Conservation (phyloP, 768 basidiomycete genomes). For the Leucosporidium creatinivorum region DNA sequence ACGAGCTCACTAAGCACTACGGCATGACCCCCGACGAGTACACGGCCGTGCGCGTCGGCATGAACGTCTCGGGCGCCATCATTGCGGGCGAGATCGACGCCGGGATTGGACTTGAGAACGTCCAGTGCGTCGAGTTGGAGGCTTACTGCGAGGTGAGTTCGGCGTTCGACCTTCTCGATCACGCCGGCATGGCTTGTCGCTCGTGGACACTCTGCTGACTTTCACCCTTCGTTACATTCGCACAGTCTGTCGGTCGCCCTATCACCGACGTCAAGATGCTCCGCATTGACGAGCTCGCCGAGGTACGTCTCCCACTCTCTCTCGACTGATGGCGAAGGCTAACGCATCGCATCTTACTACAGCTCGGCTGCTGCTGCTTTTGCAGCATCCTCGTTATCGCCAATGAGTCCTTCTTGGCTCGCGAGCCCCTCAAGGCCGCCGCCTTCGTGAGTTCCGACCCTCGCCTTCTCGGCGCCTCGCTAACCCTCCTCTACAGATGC, state of each 20-base stretch:
- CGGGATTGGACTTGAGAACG: conserved; percentile 36
- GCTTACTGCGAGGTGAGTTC: conserved; percentile 6
- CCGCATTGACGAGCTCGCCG: conserved; percentile 35
- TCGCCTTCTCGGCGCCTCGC: background rate
- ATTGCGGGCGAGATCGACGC: conserved; percentile 34
- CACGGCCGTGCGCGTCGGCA: conserved; percentile 35
- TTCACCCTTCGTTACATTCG: background rate
- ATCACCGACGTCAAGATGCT: conserved; percentile 33
- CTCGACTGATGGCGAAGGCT: no score
- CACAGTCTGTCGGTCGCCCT: conserved; percentile 20
- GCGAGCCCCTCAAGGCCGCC: conserved; percentile 29
- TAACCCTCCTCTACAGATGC: conserved; percentile 11
- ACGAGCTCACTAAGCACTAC: conserved; percentile 34
- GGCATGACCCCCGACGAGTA: conserved; percentile 32
- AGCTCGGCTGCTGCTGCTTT: conserved; percentile 36
- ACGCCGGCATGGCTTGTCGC: no score
- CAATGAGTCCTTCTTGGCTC: conserved; percentile 31
- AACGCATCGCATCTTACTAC: no score
- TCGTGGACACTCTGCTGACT: background rate
- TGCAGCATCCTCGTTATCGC: conserved; percentile 26
- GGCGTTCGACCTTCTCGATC: background rate
- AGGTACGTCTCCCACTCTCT: background rate
- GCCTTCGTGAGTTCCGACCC: conserved; percentile 21
- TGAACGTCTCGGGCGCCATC: conserved; percentile 35
- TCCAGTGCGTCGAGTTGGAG: conserved; percentile 35